Base-by-base conservation (phyloP, 148 eudicot genomes). In the Fagopyrum tataricum region DNA sequence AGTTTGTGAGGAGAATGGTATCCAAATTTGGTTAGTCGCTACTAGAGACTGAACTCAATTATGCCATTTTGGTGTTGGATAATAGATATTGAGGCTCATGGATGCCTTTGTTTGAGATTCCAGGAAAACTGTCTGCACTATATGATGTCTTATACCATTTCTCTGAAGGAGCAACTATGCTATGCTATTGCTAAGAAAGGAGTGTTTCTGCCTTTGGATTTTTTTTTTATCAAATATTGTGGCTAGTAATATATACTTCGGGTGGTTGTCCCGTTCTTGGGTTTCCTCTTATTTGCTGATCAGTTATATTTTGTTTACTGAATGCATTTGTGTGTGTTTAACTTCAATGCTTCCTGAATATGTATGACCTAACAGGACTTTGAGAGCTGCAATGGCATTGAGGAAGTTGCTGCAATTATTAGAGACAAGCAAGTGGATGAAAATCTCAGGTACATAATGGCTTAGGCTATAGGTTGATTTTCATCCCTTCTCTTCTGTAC, bases 381-480 rank as follows among this genome's bases (percentile, higher is more conserved):
- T 77, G 97, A 94, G 80, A 81, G 81, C 21, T 91, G 89, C 81
- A 88, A 89, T 76, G 98, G 98, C 79, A 91, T 91, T 59, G 97
- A 88, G 80, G 96, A 95, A 85, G 93, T 95, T 76, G 91, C 96
- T 67, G 81, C 91, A 68, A 85, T 95, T 41, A 88, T 95, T 78
- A 82, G 91, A 82, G 96, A 94, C 81, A 89, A 91, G 78, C 99
- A 91, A 87, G 82, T 84, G 68, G 99, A 91, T 68, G 97, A 94
- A 73, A 88, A 84, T 76, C 81, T 94, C 69, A 95, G 99, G 99
- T 95, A 85, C 40, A 14, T 73, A 49, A 31, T 2, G 37, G 14
- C 9, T 48, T 7, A 48, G 17, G 52, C 14, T 48, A 48, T 11
- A 7, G 52, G 52, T 9, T 48, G 52, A 48, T 48, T 48, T 15